phyloP scores from a whole-genome alignment of 225 moss, liverwort and hornwort genomes.

The Thuidium tamariscinum region DNA sequence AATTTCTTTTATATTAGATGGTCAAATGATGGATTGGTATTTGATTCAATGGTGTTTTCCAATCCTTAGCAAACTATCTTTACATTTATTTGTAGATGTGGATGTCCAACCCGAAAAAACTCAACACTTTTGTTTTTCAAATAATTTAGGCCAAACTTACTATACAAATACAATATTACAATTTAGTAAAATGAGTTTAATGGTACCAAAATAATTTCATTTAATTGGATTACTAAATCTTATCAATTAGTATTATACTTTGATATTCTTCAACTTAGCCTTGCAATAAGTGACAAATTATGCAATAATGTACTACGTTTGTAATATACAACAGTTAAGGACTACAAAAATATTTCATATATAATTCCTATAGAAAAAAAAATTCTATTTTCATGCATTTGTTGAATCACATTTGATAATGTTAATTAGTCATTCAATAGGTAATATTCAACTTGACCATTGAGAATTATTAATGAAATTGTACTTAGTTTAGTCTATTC shows the following conservation, averaged over 20 bases:
- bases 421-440: neutral
- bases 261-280: neutral
- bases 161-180: neutral
- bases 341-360: neutral
- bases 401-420: neutral
- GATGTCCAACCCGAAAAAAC: too few relatives aligned
- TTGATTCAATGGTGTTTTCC: too few relatives aligned
- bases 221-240: neutral
- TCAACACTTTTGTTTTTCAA: too few relatives aligned
- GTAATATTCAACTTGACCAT: neutral
- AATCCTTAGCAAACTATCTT: too few relatives aligned
- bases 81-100: too few relatives aligned
- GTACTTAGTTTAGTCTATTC: accelerated
- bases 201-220: neutral
- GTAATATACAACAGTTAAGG: accelerated
- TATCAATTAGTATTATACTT: neutral
- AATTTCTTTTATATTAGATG: too few relatives aligned
- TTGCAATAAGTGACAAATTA: neutral
- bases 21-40: too few relatives aligned
- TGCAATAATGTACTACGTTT: neutral
- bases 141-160: too few relatives aligned
- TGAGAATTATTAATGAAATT: accelerated
- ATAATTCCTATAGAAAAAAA: neutral
- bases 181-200: neutral
- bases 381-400: neutral